These are phyloP conservation scores for Tolypocladium paradoxum DNA, from an alignment of 2,329 filamentous ascomycete species.

Conservation along the genomic window DNA sequence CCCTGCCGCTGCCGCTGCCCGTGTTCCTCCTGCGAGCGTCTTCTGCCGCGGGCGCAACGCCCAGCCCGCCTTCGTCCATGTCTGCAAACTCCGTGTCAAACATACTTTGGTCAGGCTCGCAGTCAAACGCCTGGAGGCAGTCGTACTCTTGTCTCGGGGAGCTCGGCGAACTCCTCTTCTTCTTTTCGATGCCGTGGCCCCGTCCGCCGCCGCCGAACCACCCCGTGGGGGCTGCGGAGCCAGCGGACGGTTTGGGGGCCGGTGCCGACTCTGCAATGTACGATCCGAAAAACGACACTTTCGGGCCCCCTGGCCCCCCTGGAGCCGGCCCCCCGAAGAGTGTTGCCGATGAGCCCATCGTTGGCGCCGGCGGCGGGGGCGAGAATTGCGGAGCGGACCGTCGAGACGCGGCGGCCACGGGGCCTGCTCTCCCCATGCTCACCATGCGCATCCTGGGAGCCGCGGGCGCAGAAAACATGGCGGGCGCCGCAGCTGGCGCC, in stretches of 20 bases:
- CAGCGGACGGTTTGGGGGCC: neutral
- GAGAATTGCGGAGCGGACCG: neutral
- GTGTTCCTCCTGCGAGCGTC: neutral
- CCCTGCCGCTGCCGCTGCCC: neutral
- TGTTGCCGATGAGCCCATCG: neutral
- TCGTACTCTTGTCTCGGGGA: too few species aligned
- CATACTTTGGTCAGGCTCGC: too few species aligned
- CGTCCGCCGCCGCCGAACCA: neutral
- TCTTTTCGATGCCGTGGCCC: neutral
- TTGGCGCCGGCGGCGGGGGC: neutral
- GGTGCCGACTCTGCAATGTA: neutral
- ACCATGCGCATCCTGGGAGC: neutral
- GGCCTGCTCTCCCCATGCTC: neutral
- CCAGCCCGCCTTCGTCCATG: neutral
- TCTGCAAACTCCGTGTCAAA: neutral
- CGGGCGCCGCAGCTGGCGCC: neutral
- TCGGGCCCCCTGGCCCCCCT: neutral
- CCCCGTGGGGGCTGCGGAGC: neutral
- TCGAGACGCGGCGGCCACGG: neutral
- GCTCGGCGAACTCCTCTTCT: too few species aligned
- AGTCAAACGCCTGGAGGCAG: too few species aligned
- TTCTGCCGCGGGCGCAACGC: neutral
- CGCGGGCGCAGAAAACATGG: neutral
- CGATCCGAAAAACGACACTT: neutral
- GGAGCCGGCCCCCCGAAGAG: neutral